These are phyloP conservation scores for Dioscorea cayenensis DNA, from an alignment of 116 monocot genomes.

Conservation along the genomic window DNA sequence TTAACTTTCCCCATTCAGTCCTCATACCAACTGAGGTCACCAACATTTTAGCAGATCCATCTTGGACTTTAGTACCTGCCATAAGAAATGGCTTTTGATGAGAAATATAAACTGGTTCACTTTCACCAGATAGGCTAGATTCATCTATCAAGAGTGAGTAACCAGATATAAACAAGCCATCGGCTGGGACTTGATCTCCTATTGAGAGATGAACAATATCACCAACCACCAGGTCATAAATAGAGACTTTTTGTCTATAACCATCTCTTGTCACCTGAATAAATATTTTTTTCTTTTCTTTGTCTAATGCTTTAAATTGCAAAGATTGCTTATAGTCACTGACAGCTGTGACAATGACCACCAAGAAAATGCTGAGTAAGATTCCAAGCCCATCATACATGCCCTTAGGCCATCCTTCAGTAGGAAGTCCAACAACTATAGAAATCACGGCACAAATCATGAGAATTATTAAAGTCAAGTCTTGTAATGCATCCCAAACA, in stretches of 20 bases:
- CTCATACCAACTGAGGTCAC: slow-evolving; percentile 76
- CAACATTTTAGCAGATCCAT: slow-evolving; percentile 73
- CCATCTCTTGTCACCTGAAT: slow-evolving; percentile 68
- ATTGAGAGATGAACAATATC: slow-evolving; percentile 69
- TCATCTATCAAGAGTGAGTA: slow-evolving; percentile 62
- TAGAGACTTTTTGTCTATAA: slow-evolving; percentile 50
- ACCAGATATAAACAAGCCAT: slow-evolving; percentile 60
- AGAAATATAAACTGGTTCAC: slow-evolving; percentile 52
- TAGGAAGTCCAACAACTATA: slow-evolving; percentile 52
- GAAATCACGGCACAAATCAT: slow-evolving; percentile 63
- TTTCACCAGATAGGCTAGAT: slow-evolving; percentile 76
- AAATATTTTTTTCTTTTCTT: slow-evolving; percentile 68
- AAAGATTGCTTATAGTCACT: slow-evolving; percentile 73
- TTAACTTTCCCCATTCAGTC: slow-evolving; percentile 71
- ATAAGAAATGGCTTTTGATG: slow-evolving; percentile 63
- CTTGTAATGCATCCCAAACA: slow-evolving; percentile 64
- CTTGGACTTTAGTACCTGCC: slow-evolving; percentile 74
- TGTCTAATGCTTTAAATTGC: slow-evolving; percentile 70
- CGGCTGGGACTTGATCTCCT: slow-evolving; percentile 77
- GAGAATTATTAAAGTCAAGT: slow-evolving; percentile 65
- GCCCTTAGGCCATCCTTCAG: slow-evolving; percentile 72
- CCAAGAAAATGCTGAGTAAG: slow-evolving; percentile 57
- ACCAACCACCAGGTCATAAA: slow-evolving; percentile 64
- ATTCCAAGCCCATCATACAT: slow-evolving; percentile 74
- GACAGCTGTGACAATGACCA: slow-evolving; percentile 60